A percentile compares a stretch with the other conserved stretches of the same genome.
These are phyloP conservation scores for Podospora comata DNA, from an alignment of 495 filamentous ascomycete genomes.

Conservation along the genomic window DNA sequence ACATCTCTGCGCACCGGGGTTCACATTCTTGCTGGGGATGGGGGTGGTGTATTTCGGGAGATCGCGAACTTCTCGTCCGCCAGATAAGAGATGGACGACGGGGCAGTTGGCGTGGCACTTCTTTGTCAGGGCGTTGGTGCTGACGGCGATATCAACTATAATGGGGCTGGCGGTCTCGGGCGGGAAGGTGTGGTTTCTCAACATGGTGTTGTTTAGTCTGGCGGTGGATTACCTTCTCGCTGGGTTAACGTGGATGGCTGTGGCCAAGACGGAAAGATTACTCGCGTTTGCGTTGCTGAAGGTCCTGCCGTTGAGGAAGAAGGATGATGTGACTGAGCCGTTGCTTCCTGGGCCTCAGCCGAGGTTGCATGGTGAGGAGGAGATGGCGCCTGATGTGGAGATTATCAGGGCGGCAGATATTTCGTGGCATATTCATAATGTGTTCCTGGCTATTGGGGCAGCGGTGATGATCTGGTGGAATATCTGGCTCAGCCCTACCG, in stretches of 20 bases:
- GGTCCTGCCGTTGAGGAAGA: slow-evolving; percentile 18
- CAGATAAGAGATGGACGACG: slow-evolving; percentile 23
- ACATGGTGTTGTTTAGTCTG: slow-evolving; percentile 34
- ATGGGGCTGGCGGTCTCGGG: slow-evolving; percentile 21
- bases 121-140: slow-evolving; percentile 25
- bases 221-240: slow-evolving; percentile 36
- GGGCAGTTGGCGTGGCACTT: slow-evolving; percentile 31
- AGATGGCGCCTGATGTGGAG: slow-evolving; percentile 22
- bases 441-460: slow-evolving; percentile 20
- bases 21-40: slow-evolving; percentile 39
- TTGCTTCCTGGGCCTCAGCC: slow-evolving; percentile 13
- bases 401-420: slow-evolving; percentile 29
- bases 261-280: slow-evolving; percentile 24
- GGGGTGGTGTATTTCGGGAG: slow-evolving; percentile 35
- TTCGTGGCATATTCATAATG: slow-evolving; percentile 35
- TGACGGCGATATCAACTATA: slow-evolving; percentile 22
- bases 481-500: slow-evolving; percentile 31
- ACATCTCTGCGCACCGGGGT: slow-evolving; percentile 38
- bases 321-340: slow-evolving; percentile 25
- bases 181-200: slow-evolving; percentile 34
- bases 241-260: slow-evolving; percentile 30
- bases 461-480: slow-evolving; percentile 37
- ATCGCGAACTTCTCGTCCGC: slow-evolving; percentile 28
- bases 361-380: slow-evolving; percentile 1
- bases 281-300: slow-evolving; percentile 23